Conservation (phyloP, 345 rosid genomes). For the Citrus inodora region DNA sequence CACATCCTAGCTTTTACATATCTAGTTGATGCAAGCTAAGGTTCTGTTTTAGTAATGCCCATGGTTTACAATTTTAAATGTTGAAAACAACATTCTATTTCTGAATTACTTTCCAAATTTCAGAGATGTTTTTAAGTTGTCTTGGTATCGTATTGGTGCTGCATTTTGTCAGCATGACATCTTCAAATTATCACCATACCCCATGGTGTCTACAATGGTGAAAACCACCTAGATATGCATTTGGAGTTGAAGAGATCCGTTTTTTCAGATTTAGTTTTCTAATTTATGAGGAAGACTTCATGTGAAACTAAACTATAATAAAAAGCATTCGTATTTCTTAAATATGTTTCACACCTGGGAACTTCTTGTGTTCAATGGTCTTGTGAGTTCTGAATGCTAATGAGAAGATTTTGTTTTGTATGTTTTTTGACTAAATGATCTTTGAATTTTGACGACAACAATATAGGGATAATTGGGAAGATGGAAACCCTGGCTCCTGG, state of each 20-base stretch:
- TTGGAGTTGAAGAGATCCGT: background rate
- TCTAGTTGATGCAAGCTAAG: background rate
- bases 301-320: background rate
- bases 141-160: background rate
- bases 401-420: background rate
- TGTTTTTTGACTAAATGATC: background rate
- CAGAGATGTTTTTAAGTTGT: background rate
- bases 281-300: background rate
- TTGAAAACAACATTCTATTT: background rate
- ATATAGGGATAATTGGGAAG: constrained; percentile 91
- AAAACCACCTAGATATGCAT: background rate
- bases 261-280: background rate
- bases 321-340: background rate
- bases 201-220: background rate
- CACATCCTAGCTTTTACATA: background rate
- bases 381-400: background rate
- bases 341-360: background rate
- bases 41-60: background rate
- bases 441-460: constrained; percentile 1
- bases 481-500: constrained; percentile 93
- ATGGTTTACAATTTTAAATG: background rate
- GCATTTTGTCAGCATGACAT: background rate
- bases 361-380: background rate
- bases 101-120: constrained; percentile 1
- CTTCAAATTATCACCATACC: background rate